A percentile compares a stretch with the other conserved stretches of the same genome.
These are phyloP conservation scores for Penicillium sp. DNA, from an alignment of 2,329 filamentous ascomycete genomes.

Conservation along the genomic window DNA sequence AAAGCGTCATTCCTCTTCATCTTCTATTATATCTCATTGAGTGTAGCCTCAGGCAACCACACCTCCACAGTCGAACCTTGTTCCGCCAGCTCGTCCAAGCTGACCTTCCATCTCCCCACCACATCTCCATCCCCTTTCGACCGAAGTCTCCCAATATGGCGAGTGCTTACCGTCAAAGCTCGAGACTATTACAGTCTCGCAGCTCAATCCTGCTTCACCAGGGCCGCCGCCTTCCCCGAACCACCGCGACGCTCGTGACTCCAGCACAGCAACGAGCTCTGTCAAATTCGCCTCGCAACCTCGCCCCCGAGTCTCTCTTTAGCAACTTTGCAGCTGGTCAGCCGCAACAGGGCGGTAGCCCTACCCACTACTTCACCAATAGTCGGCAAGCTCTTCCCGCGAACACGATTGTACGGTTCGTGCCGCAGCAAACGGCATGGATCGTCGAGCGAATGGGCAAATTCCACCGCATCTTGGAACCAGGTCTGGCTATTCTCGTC, in stretches of 20 bases:
- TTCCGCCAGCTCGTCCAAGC: constrained; percentile 9
- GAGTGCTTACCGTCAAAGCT: constrained; percentile 33
- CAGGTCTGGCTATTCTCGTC: constrained; percentile 80
- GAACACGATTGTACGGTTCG: constrained; percentile 92
- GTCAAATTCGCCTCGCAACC: constrained; percentile 26
- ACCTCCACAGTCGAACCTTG: constrained; percentile 6
- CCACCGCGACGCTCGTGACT: constrained; percentile 20
- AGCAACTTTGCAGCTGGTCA: constrained; percentile 22
- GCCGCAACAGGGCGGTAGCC: constrained; percentile 35
- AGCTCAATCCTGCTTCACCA: constrained; percentile 22
- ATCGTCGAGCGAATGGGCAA: constrained; percentile 99
- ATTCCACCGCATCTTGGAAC: constrained; percentile 88
- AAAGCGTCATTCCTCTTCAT: too few relatives aligned
- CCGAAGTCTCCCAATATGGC: constrained; percentile 31
- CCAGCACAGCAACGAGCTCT: constrained; percentile 27
- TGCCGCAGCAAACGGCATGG: constrained; percentile 99
- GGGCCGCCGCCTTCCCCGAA: constrained; percentile 20
- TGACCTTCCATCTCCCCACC: constrained; percentile 7
- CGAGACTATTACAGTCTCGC: constrained; percentile 30
- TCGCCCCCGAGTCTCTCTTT: constrained; percentile 33
- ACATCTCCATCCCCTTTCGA: constrained; percentile 1
- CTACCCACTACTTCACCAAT: constrained; percentile 74
- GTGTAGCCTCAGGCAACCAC: constrained; percentile 27
- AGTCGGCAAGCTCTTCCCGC: constrained; percentile 65
- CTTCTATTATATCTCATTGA: too few relatives aligned